Conservation (phyloP, 139 green algal genomes). For the Volvox reticuliferus region DNA sequence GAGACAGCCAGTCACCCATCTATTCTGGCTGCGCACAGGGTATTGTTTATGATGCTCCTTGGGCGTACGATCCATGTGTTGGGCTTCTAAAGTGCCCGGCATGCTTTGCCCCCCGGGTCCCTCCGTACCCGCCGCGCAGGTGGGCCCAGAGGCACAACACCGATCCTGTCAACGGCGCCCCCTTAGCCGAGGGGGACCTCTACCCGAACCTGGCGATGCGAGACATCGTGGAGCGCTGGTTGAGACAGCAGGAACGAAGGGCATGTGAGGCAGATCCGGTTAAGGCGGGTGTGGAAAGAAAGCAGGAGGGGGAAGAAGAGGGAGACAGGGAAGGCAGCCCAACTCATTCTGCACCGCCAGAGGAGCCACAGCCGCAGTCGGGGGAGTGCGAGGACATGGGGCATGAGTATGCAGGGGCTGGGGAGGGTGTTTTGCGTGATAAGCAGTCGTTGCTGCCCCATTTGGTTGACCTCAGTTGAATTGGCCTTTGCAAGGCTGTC, state of each 20-base stretch:
- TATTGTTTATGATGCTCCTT: background rate
- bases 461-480: constrained; percentile 23
- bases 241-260: constrained; percentile 3
- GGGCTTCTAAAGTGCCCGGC: background rate
- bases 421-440: background rate
- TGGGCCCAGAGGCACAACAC: constrained; percentile 36
- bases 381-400: background rate
- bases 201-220: constrained; percentile 37
- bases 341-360: too few relatives aligned
- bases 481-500: too few relatives aligned
- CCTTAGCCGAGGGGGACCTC: constrained; percentile 29
- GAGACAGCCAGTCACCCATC: too few relatives aligned
- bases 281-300: too few relatives aligned
- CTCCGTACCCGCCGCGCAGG: background rate
- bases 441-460: background rate
- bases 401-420: background rate
- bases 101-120: background rate
- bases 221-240: constrained; percentile 30
- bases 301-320: background rate
- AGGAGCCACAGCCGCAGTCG: background rate
- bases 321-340: background rate
- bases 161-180: constrained; percentile 25
- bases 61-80: background rate
- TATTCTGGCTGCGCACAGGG: background rate
- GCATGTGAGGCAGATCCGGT: background rate